phyloP scores from a whole-genome alignment of 2,329 filamentous ascomycete species.

The Helicocarpus griseus region DNA sequence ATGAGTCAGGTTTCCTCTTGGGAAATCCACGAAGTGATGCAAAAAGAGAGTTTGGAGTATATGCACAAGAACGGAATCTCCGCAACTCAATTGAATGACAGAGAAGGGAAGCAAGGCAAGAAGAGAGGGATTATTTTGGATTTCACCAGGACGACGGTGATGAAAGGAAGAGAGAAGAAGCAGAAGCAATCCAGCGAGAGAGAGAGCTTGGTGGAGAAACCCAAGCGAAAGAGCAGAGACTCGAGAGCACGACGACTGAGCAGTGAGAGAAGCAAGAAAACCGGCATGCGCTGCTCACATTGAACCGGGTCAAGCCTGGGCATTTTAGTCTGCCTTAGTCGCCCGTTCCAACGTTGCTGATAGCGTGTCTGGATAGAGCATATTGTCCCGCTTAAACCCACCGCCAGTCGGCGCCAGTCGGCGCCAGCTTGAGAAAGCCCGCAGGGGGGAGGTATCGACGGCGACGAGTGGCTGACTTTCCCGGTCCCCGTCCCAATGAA shows the following conservation, averaged over 20 bases:
- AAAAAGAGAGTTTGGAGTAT: background rate
- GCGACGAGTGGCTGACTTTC: slow-evolving; percentile 1
- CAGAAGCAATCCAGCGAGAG: background rate
- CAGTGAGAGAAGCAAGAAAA: background rate
- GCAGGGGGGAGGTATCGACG: background rate
- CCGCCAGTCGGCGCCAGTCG: too few species aligned
- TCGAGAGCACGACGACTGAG: background rate
- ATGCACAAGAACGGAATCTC: background rate
- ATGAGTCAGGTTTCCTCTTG: background rate
- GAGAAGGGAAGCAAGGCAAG: background rate
- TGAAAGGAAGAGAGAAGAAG: background rate
- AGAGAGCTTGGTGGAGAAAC: background rate
- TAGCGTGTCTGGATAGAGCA: background rate
- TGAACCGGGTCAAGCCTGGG: background rate
- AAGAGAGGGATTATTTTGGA: background rate
- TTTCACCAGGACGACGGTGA: background rate
- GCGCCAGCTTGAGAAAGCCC: too few species aligned
- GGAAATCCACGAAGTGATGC: background rate
- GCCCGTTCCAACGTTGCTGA: slow-evolving; percentile 1
- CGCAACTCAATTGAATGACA: background rate
- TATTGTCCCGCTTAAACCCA: background rate
- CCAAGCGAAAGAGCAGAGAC: background rate
- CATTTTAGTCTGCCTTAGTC: background rate
- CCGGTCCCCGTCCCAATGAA: slow-evolving; percentile 3
- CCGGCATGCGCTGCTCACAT: background rate